Evolutionary conservation across 306 rosid species (phyloP), one percentile per base, ranked within the genome.

Genomic region (Cicer chorassanicum): DNA sequence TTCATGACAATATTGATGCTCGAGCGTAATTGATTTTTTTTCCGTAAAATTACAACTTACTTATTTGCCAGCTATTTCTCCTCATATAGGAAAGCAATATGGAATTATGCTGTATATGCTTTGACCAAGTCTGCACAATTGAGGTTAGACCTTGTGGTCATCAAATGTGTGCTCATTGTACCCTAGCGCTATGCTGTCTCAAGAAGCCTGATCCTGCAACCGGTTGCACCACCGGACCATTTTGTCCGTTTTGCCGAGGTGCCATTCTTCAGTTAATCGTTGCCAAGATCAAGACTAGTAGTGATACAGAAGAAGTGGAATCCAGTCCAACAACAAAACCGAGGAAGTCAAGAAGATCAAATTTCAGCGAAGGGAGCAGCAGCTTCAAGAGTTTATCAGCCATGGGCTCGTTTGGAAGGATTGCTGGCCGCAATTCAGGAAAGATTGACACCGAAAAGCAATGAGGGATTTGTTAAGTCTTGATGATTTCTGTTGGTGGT

Each of bases 91-190:
- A 70, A 7, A 84, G 88, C 55, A 81, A 89, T 15, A 71, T 82
- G 81, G 98, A 93, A 68, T 69, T 88, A 40, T 93, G 98, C 72
- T 86, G 95, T 76, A 93, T 93, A 85, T 93, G 98, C 88, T 93
- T 93, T 74, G 97, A 93, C 50, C 95, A 93, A 78, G 85, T 60
- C 12, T 93, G 98, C 90, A 86, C 93, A 49, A 90, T 93, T 57
- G 97, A 90, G 86, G 90, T 93, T 36, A 80, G 81, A 64, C 97
- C 97, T 19, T 93, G 98, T 54, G 84, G 91, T 77, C 98, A 93
- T 86, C 95, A 87, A 88, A 93, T 93, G 98, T 93, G 98, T 75
- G 97, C 97, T 11, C 86, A 85, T 78, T 93, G 98, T 75, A 89
- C 90, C 34, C 86, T 93, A 29, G 91, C 98, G 13, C 86, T 93